Conservation (phyloP, 495 filamentous ascomycete species). For the Astrothelium macrocarpum region DNA sequence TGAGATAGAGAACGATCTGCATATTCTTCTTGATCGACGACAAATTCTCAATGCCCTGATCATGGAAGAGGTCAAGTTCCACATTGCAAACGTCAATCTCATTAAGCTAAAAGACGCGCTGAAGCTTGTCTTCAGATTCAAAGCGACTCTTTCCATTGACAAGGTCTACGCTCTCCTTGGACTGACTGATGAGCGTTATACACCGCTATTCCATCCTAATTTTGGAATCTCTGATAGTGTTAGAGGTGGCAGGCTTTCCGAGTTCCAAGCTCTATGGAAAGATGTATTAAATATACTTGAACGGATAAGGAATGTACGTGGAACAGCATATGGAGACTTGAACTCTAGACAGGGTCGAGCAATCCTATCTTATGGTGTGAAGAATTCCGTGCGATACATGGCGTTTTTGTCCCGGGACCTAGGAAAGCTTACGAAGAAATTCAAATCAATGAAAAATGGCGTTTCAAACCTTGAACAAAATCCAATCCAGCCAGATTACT, state of each 20-base stretch:
- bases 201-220: background rate
- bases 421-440: background rate
- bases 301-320: background rate
- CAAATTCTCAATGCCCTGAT: background rate
- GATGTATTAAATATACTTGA: background rate
- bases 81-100: background rate
- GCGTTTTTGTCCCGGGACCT: background rate
- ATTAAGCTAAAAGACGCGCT: background rate
- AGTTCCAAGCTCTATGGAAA: background rate
- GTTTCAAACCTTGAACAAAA: background rate
- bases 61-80: slow-evolving; percentile 1
- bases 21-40: background rate
- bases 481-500: background rate
- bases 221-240: background rate
- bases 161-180: slow-evolving; percentile 2
- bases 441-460: background rate
- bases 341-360: background rate
- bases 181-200: background rate
- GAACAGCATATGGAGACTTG: background rate
- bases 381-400: background rate
- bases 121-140: background rate
- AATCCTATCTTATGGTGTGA: background rate
- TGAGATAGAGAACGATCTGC: background rate
- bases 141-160: slow-evolving; percentile 1
- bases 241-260: background rate